These are phyloP conservation scores for Penicillium daleae DNA, from an alignment of 495 filamentous ascomycete species.

Conservation along the genomic window DNA sequence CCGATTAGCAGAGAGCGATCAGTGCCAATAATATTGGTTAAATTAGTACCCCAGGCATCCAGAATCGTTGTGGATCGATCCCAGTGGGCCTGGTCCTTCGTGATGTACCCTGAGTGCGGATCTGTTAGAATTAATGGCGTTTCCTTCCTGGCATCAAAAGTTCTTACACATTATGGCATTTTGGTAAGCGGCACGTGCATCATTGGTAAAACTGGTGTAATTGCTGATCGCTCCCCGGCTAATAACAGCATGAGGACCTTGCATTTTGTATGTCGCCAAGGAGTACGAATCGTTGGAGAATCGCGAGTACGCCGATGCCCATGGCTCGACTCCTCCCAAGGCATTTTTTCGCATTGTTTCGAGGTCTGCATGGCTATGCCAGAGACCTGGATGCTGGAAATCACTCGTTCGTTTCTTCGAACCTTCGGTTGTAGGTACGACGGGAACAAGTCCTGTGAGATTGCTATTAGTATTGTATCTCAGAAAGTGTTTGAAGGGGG, in stretches of 20 bases:
- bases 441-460: background rate
- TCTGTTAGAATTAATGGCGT: background rate
- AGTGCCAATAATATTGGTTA: slow-evolving; percentile 38
- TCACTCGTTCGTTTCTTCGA: background rate
- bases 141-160: background rate
- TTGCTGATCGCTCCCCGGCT: slow-evolving; percentile 34
- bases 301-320: background rate
- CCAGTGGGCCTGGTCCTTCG: slow-evolving; percentile 35
- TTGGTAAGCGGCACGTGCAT: slow-evolving; percentile 40
- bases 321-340: background rate
- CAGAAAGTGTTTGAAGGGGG: background rate
- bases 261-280: slow-evolving; percentile 33
- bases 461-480: background rate
- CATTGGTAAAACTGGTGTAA: slow-evolving; percentile 37
- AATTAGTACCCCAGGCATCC: slow-evolving; percentile 39
- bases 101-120: slow-evolving; percentile 34
- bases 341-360: background rate
- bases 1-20: slow-evolving; percentile 36
- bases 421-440: background rate
- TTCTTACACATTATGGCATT: slow-evolving; percentile 38
- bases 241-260: slow-evolving; percentile 32
- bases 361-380: slow-evolving; percentile 1
- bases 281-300: slow-evolving; percentile 20
- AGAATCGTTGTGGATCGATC: slow-evolving; percentile 36
- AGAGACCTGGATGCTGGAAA: slow-evolving; percentile 4